Conservation (phyloP, 148 eudicot genomes). For the Rhododendron vialii region DNA sequence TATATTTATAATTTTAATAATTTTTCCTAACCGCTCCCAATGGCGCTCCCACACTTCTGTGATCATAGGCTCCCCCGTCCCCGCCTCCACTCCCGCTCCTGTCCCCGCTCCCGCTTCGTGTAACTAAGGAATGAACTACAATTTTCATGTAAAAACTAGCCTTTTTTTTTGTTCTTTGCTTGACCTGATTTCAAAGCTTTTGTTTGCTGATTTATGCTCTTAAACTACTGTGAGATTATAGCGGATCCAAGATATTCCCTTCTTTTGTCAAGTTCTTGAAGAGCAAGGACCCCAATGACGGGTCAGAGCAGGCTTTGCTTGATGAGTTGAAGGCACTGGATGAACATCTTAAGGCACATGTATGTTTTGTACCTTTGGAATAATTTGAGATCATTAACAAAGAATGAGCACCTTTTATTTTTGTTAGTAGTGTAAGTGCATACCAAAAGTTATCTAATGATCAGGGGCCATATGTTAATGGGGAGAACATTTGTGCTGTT, state of each 20-base stretch:
- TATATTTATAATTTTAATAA: too few species aligned
- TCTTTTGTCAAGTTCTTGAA: conserved; percentile 60
- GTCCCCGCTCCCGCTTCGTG: too few species aligned
- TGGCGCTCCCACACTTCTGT: too few species aligned
- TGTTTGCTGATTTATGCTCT: background rate
- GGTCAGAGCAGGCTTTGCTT: conserved; percentile 74
- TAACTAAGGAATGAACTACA: background rate
- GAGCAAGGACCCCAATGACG: conserved; percentile 85
- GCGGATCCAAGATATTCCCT: conserved; percentile 74
- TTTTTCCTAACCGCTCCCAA: too few species aligned
- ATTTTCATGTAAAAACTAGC: background rate
- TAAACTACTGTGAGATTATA: conserved; percentile 15
- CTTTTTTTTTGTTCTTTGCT: background rate
- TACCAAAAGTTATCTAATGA: background rate
- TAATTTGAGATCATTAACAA: background rate
- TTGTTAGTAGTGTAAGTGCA: background rate
- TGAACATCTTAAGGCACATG: conserved; percentile 76
- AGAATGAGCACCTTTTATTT: background rate
- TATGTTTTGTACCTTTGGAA: conserved; percentile 21
- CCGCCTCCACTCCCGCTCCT: too few species aligned
- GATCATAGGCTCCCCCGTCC: too few species aligned
- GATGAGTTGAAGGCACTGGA: conserved; percentile 77
- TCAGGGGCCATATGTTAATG: conserved; percentile 51
- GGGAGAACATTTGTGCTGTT: conserved; percentile 65
- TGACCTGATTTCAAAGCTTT: background rate